Percentiles rank a stretch among this genome's conserved stretches.
Conservation (phyloP, 352 stramenopile species). For the Phytophthora hybrid region DNA sequence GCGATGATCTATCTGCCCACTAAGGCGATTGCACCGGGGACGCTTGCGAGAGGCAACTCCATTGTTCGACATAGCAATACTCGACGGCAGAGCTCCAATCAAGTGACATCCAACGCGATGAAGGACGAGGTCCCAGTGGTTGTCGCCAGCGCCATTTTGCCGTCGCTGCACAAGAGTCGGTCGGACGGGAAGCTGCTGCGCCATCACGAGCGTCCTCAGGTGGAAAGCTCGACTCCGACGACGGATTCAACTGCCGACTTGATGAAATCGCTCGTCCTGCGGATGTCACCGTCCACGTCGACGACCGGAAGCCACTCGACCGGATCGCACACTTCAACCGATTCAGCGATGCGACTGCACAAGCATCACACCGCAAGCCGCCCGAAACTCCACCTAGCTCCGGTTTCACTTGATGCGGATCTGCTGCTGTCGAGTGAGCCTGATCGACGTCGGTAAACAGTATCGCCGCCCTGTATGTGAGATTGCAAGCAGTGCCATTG, state of each 20-base stretch:
- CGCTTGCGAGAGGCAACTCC: slow-evolving; percentile 32
- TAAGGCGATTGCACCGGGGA: slow-evolving; percentile 45
- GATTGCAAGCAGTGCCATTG: too few species aligned
- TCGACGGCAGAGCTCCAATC: slow-evolving; percentile 13
- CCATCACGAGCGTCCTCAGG: slow-evolving; percentile 1
- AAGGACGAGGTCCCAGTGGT: slow-evolving; percentile 13
- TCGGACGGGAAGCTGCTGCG: slow-evolving; percentile 11
- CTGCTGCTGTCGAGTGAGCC: slow-evolving; percentile 18
- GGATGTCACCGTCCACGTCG: slow-evolving; percentile 8
- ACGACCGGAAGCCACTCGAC: slow-evolving; percentile 4
- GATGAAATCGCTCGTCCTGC: slow-evolving; percentile 25
- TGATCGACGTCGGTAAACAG: slow-evolving; percentile 9
- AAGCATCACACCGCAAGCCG: slow-evolving; percentile 11
- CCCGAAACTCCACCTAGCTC: slow-evolving; percentile 19
- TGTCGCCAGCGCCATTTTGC: slow-evolving; percentile 29
- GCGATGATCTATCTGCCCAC: slow-evolving; percentile 69
- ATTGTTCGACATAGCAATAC: slow-evolving; percentile 9
- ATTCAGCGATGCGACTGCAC: slow-evolving; percentile 4
- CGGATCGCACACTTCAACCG: slow-evolving; percentile 5
- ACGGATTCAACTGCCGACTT: slow-evolving; percentile 23
- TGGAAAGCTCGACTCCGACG: slow-evolving; percentile 1
- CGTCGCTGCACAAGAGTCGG: slow-evolving; percentile 24
- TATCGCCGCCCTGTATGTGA: not conserved
- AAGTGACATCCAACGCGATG: slow-evolving; percentile 1
- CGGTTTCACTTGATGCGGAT: slow-evolving; percentile 26